These are phyloP conservation scores for Somion occarium DNA, from an alignment of 1,284 basidiomycete species.

Conservation along the genomic window DNA sequence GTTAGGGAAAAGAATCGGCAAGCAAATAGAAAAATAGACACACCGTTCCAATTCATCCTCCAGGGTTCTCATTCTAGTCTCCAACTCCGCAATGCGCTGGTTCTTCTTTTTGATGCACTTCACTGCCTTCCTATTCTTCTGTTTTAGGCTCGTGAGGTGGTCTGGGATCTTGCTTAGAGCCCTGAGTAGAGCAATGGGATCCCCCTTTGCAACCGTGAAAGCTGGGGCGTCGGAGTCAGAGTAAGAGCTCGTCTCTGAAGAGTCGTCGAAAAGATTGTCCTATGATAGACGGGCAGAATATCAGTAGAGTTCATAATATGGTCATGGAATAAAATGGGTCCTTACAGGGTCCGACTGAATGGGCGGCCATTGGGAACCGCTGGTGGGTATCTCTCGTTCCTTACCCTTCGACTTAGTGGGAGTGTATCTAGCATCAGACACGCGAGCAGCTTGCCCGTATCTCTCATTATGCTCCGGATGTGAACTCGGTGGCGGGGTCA, in stretches of 20 bases:
- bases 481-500: background rate
- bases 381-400: background rate
- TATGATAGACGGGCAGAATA: slow-evolving; percentile 1
- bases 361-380: background rate
- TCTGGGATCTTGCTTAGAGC: background rate
- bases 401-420: slow-evolving; percentile 1
- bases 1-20: too few species aligned
- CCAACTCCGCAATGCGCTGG: too few species aligned
- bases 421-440: background rate
- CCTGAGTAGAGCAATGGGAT: background rate
- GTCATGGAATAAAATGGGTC: background rate
- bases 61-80: too few species aligned
- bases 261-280: background rate
- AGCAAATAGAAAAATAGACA: too few species aligned
- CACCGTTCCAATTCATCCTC: too few species aligned
- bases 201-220: background rate
- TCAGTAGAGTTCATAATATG: background rate
- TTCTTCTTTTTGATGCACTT: background rate
- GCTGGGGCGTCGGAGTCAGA: background rate
- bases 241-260: background rate
- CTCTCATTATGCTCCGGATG: background rate
- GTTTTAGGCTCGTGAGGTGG: background rate
- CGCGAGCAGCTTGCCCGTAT: background rate
- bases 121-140: background rate
- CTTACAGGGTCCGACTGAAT: slow-evolving; percentile 2